Evolutionary conservation across 2,329 filamentous ascomycete genomes (phyloP).

Genomic region (Penicillium sp.): DNA sequence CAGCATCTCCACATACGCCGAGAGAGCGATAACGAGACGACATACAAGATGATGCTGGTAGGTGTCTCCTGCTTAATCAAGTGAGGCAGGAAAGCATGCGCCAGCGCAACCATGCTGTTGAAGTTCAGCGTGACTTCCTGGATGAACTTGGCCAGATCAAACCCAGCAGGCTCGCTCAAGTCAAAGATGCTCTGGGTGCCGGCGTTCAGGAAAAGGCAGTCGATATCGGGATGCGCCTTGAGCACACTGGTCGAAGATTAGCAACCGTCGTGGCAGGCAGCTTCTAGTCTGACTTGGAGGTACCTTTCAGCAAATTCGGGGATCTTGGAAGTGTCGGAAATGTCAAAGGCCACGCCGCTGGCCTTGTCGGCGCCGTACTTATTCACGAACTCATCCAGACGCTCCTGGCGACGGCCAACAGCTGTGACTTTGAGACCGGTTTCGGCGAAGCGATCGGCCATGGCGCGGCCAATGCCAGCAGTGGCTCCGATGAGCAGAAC

Average conservation of each 20-base stretch:
- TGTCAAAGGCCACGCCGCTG: slow-evolving; percentile 47
- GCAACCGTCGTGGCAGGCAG: neutral
- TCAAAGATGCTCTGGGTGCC: slow-evolving; percentile 53
- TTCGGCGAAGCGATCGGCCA: slow-evolving; percentile 49
- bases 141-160: slow-evolving; percentile 43
- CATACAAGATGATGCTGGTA: slow-evolving; percentile 35
- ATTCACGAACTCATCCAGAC: slow-evolving; percentile 49
- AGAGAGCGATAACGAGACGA: neutral
- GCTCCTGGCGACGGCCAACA: slow-evolving; percentile 54
- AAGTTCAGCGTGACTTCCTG: slow-evolving; percentile 52
- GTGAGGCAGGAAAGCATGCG: slow-evolving; percentile 49
- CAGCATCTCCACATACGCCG: neutral
- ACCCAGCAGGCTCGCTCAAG: slow-evolving; percentile 47
- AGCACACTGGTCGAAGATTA: neutral
- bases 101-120: slow-evolving; percentile 46
- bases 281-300: neutral
- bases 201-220: slow-evolving; percentile 58
- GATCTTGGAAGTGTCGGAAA: slow-evolving; percentile 46
- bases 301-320: slow-evolving; percentile 37
- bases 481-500: slow-evolving; percentile 57
- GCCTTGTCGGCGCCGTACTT: slow-evolving; percentile 46
- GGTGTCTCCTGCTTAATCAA: slow-evolving; percentile 32
- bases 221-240: slow-evolving; percentile 49
- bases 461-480: slow-evolving; percentile 52
- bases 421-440: slow-evolving; percentile 54